phyloP scores from a whole-genome alignment of 306 rosid genomes.

The Albizia julibrissin region DNA sequence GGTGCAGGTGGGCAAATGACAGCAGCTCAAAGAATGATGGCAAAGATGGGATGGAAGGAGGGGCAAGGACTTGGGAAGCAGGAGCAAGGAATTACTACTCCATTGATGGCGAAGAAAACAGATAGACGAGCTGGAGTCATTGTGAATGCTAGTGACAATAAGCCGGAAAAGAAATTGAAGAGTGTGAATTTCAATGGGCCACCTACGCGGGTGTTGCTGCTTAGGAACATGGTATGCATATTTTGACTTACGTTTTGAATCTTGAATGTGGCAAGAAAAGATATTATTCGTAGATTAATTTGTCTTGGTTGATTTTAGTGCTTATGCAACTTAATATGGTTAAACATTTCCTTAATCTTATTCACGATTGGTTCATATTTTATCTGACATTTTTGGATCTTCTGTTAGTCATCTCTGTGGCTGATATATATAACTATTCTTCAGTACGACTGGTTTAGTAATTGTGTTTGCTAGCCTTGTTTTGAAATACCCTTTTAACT shows the following conservation, averaged over 20 bases:
- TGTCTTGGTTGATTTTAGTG: constrained; percentile 2
- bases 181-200: constrained; percentile 74
- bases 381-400: constrained; percentile 2
- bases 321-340: constrained; percentile 2
- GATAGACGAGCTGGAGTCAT: constrained; percentile 95
- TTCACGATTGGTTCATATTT: background rate
- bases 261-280: background rate
- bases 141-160: constrained; percentile 85
- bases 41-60: constrained; percentile 99
- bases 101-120: constrained; percentile 95
- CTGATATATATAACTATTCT: background rate
- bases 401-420: background rate
- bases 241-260: background rate
- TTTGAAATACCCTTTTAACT: background rate
- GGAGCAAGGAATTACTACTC: constrained; percentile 97
- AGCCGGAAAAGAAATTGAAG: constrained; percentile 75
- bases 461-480: background rate
- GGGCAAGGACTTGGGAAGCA: constrained; percentile 98
- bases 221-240: constrained; percentile 87
- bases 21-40: constrained; percentile 99
- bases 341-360: constrained; percentile 2
- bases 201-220: constrained; percentile 85
- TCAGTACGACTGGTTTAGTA: background rate
- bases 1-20: constrained; percentile 99
- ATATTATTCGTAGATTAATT: background rate